phyloP scores from a whole-genome alignment of 2,329 filamentous ascomycete genomes.

The Scedosporium apiospermum region DNA sequence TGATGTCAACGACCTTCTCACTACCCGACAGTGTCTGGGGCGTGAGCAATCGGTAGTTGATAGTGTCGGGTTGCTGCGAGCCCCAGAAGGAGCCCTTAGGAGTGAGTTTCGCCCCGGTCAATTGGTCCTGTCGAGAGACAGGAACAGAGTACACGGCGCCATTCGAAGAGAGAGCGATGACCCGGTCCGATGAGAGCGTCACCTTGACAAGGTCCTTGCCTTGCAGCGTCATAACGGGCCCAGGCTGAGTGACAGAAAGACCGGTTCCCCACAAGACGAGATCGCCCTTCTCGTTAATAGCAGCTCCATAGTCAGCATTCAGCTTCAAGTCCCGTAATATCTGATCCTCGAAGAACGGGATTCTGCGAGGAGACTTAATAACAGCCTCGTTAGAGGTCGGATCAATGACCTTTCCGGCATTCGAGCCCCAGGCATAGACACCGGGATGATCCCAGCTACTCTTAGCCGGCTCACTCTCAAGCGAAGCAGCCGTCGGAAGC shows the following conservation, averaged over 20 bases:
- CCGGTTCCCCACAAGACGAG: constrained; percentile 83
- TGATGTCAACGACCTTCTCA: constrained; percentile 66
- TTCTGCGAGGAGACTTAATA: constrained; percentile 70
- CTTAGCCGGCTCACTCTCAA: constrained; percentile 78
- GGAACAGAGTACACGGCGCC: constrained; percentile 82
- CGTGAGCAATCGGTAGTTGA: constrained; percentile 66
- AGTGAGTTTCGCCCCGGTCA: constrained; percentile 51
- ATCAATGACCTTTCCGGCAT: constrained; percentile 74
- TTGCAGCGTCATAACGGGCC: constrained; percentile 61
- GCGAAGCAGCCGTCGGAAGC: constrained; percentile 47
- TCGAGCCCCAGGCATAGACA: constrained; percentile 90
- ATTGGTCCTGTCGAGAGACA: constrained; percentile 63
- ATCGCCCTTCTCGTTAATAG: constrained; percentile 80
- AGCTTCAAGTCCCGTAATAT: constrained; percentile 82
- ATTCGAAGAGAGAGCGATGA: constrained; percentile 65
- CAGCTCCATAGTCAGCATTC: constrained; percentile 71
- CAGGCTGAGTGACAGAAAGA: constrained; percentile 54
- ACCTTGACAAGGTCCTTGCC: constrained; percentile 76
- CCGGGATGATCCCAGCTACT: constrained; percentile 74
- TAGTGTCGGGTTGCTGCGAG: constrained; percentile 20
- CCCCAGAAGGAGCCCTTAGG: constrained; percentile 51
- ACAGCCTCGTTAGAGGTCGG: constrained; percentile 68
- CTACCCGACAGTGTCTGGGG: constrained; percentile 55
- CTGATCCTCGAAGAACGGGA: constrained; percentile 75
- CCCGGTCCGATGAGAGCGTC: constrained; percentile 69